Evolutionary conservation across 805 yeast species (phyloP).

Genomic region (Brettanomyces bruxellensis): DNA sequence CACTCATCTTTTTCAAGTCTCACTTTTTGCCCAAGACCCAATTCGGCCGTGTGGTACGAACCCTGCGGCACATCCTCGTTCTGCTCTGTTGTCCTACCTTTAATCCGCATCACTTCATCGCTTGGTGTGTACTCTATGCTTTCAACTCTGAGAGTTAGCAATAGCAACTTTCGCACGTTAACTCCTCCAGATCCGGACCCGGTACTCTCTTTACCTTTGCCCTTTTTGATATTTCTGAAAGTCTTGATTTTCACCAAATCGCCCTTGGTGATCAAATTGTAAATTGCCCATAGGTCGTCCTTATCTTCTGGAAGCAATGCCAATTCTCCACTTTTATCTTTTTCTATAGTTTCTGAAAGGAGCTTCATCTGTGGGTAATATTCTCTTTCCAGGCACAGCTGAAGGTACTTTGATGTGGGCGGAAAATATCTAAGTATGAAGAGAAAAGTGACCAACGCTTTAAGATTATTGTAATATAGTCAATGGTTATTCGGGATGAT

Average conservation of each 20-base stretch:
- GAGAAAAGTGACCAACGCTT: too few relatives aligned
- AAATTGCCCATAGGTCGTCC: conserved; percentile 85
- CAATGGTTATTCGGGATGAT: too few relatives aligned
- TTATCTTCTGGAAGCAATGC: conserved; percentile 75
- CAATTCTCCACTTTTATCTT: conserved; percentile 56
- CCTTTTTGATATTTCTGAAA: conserved; percentile 47
- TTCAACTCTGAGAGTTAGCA: conserved; percentile 52
- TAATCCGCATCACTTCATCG: conserved; percentile 66
- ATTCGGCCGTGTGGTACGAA: conserved; percentile 79
- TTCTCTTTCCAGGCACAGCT: too few relatives aligned
- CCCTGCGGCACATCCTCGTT: conserved; percentile 75
- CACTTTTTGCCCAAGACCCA: conserved; percentile 61
- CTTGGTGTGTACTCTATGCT: conserved; percentile 71
- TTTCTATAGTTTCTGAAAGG: conserved; percentile 38
- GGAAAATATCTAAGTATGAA: too few relatives aligned
- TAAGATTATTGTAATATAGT: too few relatives aligned
- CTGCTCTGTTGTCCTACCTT: conserved; percentile 64
- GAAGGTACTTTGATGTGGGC: too few relatives aligned
- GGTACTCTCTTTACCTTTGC: conserved; percentile 15
- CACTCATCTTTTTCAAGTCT: conserved; percentile 67
- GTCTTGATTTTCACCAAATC: conserved; percentile 71
- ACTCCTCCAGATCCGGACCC: conserved; percentile 10
- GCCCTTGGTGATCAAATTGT: conserved; percentile 67
- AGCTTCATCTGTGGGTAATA: conserved; percentile 39
- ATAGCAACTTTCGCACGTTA: conserved; percentile 48